Base-by-base conservation (phyloP, 1,284 basidiomycete species). In the Ceratobasidium sp. region DNA sequence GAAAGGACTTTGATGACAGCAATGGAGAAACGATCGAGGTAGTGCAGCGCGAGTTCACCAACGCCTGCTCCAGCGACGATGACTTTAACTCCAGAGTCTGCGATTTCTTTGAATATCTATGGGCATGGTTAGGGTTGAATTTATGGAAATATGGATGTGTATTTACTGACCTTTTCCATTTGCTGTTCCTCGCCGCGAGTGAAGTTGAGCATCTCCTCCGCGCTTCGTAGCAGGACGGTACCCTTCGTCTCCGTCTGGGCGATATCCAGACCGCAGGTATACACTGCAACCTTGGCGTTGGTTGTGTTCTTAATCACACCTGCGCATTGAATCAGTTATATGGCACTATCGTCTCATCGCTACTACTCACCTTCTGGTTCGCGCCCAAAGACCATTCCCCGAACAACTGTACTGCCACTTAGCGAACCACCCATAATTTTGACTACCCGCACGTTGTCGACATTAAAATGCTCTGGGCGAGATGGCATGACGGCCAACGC, bases 191-290 rank as follows among this genome's bases (percentile, higher is more conserved):
- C 98, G 48, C 96, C 98, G 28, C 91, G 89, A 3, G 96, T 96
- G 84, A 99, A 99, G 87, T 97, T 96, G 80, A 98, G 90, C 90
- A 99, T 94, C 85, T 99, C 97, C 78, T 98, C 93, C 5, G 97
- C 96, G 85, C 92, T 99, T 85, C 97, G 96, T 82, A 99, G 90
- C 65, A 99, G 89, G 1, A 99, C 98, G 1, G 98, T 99, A 66
- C 98, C 98, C 86, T 99, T 99, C 28, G 98, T 99, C 87, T 99
- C 98, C 28, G 98, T 99, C 86, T 99, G 98, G 17, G 96, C 90
- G 78, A 96, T 91, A 84, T 99, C 97, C 79, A 99, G 89, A 1
- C 94, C 94, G 80, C 92, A 96, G 0, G 97, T 99, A 87, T 94
- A 99, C 77, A 99, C 94, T 6, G 94, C 97, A 65, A 98, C 96